Percentiles rank a stretch among this genome's conserved stretches.
Evolutionary conservation across 805 yeast genomes (phyloP).

Genomic region (Starmerella bombi): DNA sequence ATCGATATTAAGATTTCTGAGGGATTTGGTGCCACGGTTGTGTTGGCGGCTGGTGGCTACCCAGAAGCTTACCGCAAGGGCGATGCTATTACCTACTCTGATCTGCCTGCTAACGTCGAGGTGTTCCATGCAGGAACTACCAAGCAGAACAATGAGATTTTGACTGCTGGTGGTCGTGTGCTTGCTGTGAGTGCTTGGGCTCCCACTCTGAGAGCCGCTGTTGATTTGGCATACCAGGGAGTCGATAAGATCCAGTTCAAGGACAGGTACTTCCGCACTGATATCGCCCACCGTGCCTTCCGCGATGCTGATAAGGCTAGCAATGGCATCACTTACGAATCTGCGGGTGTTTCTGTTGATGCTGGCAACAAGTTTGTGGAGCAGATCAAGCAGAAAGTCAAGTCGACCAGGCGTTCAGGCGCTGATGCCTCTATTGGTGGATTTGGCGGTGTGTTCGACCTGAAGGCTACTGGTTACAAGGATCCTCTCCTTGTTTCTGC

Average conservation of each 20-base stretch:
- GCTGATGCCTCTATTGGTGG: slow-evolving; percentile 98
- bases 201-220: slow-evolving; percentile 60
- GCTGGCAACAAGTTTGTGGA: slow-evolving; percentile 85
- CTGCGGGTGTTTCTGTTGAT: slow-evolving; percentile 95
- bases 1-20: slow-evolving; percentile 40
- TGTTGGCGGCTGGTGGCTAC: slow-evolving; percentile 93
- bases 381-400: slow-evolving; percentile 77
- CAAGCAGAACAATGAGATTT: slow-evolving; percentile 40
- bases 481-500: slow-evolving; percentile 82
- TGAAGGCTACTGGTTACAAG: slow-evolving; percentile 71
- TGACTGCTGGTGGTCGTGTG: slow-evolving; percentile 93
- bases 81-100: slow-evolving; percentile 50
- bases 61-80: slow-evolving; percentile 82
- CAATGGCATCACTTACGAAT: slow-evolving; percentile 66
- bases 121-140: slow-evolving; percentile 97
- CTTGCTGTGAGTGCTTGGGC: slow-evolving; percentile 89
- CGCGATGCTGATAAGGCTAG: slow-evolving; percentile 33
- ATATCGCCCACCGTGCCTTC: slow-evolving; percentile 94
- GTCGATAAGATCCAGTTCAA: slow-evolving; percentile 61
- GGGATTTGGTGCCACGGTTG: slow-evolving; percentile 79
- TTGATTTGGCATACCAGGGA: slow-evolving; percentile 73
- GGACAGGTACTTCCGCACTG: slow-evolving; percentile 73
- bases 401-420: slow-evolving; percentile 86
- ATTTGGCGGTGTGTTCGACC: slow-evolving; percentile 92
- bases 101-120: slow-evolving; percentile 44